A percentile compares a stretch with the other conserved stretches of the same genome.
phyloP scores from a whole-genome alignment of 192 early-diverging fungal genomes.

The Coemansia sp. region DNA sequence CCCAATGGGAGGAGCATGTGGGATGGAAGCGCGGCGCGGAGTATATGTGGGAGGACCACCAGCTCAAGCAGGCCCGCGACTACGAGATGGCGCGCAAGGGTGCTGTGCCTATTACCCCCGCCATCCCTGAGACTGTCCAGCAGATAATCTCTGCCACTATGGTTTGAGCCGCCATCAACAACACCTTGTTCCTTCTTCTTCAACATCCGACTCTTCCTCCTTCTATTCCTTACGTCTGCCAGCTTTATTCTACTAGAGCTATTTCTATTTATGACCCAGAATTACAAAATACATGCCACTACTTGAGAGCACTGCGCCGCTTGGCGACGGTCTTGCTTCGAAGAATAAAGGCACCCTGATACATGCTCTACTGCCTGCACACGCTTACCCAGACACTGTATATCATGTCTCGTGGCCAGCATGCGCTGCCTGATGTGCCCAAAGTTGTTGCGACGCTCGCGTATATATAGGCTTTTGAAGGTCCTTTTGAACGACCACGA shows the following conservation, averaged over 20 bases:
- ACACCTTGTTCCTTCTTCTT: too few relatives aligned
- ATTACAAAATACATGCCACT: too few relatives aligned
- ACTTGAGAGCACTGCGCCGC: too few relatives aligned
- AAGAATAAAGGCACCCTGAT: too few relatives aligned
- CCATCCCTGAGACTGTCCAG: slow-evolving; percentile 55
- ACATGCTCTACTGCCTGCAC: too few relatives aligned
- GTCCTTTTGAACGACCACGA: too few relatives aligned
- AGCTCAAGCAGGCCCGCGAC: slow-evolving; percentile 55
- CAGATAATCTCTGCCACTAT: slow-evolving; percentile 36
- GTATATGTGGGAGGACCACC: slow-evolving; percentile 53
- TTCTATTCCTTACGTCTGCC: not conserved
- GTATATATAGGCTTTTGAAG: too few relatives aligned
- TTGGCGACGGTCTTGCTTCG: too few relatives aligned
- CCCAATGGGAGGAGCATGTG: slow-evolving; percentile 45
- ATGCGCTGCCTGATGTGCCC: too few relatives aligned
- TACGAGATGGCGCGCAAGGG: slow-evolving; percentile 54
- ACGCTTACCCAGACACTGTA: too few relatives aligned
- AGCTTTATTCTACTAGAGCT: not conserved
- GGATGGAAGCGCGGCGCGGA: slow-evolving; percentile 57
- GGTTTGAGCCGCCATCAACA: not conserved
- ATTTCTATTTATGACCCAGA: not conserved
- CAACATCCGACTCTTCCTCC: not conserved
- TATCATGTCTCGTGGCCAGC: too few relatives aligned
- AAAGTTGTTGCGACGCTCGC: too few relatives aligned
- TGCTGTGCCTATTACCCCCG: slow-evolving; percentile 38